Percentiles rank a stretch among this genome's conserved stretches.
phyloP scores from a whole-genome alignment of 768 basidiomycete species.

The Mycena haematopus region DNA sequence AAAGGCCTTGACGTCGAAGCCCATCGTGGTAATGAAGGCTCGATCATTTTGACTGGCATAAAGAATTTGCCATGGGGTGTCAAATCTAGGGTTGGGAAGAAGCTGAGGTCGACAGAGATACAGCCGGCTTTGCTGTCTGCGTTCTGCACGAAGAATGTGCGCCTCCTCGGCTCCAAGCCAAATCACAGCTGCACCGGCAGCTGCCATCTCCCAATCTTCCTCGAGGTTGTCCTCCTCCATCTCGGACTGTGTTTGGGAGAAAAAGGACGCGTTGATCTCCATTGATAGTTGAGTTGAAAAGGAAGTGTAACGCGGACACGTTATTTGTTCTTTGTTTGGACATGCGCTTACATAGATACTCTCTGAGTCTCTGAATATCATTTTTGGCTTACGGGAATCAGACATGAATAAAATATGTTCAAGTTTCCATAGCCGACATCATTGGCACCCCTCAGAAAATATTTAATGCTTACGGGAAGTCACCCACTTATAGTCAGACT shows the following conservation, averaged over 20 bases:
- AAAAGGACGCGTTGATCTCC: background rate
- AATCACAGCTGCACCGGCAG: background rate
- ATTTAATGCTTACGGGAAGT: constrained; percentile 14
- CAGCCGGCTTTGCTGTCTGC: constrained; percentile 16
- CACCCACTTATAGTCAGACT: constrained; percentile 8
- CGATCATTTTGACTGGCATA: constrained; percentile 39
- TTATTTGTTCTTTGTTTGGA: background rate
- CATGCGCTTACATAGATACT: background rate
- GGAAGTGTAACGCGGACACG: background rate
- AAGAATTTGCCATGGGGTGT: constrained; percentile 46
- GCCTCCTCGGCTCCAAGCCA: constrained; percentile 7
- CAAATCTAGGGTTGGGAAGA: constrained; percentile 38
- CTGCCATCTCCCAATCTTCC: constrained; percentile 3
- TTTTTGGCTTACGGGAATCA: background rate
- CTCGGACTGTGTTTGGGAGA: background rate
- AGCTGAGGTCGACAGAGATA: constrained; percentile 42
- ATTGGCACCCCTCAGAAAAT: constrained; percentile 8
- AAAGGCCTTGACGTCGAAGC: constrained; percentile 47
- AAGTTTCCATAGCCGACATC: constrained; percentile 6
- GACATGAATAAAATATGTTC: background rate
- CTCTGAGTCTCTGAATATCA: background rate
- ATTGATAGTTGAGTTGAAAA: background rate
- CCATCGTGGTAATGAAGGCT: constrained; percentile 54
- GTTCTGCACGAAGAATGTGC: constrained; percentile 1
- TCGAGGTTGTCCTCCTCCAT: constrained; percentile 1